Evolutionary conservation across 2,329 filamentous ascomycete species (phyloP).

Genomic region (Aspergillus pseudoglaucus): DNA sequence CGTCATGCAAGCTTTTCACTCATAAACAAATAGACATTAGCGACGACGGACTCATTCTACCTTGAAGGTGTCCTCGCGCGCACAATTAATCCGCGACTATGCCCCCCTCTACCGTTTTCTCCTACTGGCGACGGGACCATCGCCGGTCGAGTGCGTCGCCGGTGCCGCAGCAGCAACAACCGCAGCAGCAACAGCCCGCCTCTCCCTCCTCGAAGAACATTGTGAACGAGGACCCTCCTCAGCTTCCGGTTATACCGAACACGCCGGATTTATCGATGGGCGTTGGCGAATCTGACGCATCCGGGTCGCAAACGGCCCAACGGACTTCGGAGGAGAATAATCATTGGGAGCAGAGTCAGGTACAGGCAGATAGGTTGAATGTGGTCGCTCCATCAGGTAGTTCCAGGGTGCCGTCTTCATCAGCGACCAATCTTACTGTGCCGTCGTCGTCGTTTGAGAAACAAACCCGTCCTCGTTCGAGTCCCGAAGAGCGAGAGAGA

Average conservation of each 20-base stretch:
- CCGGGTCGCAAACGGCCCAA: conserved; percentile 3
- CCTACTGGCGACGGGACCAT: conserved; percentile 36
- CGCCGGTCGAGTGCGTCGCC: conserved; percentile 29
- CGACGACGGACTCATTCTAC: conserved; percentile 7
- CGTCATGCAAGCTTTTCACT: neutral
- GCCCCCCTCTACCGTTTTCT: conserved; percentile 34
- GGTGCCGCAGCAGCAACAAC: conserved; percentile 3
- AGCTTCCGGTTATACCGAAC: conserved; percentile 27
- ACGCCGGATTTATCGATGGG: conserved; percentile 22
- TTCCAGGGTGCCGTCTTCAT: conserved; percentile 21
- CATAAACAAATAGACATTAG: neutral
- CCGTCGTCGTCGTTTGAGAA: conserved; percentile 21
- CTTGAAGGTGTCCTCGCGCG: conserved; percentile 7
- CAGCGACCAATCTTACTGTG: conserved; percentile 22
- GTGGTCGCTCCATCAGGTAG: conserved; percentile 9
- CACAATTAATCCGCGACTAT: conserved; percentile 14
- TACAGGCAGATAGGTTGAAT: conserved; percentile 12
- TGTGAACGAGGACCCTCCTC: conserved; percentile 21
- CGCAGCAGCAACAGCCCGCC: conserved; percentile 9
- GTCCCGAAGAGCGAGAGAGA: conserved; percentile 21
- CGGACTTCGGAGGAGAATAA: conserved; percentile 8
- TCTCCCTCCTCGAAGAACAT: conserved; percentile 10
- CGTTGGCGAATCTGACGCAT: conserved; percentile 18
- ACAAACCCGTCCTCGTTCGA: conserved; percentile 24
- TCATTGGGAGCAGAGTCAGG: conserved; percentile 13